Percentiles rank a stretch among this genome's conserved stretches.
phyloP scores from a whole-genome alignment of 176 grass and related monocot genomes.

The Oryza glaberrima region DNA sequence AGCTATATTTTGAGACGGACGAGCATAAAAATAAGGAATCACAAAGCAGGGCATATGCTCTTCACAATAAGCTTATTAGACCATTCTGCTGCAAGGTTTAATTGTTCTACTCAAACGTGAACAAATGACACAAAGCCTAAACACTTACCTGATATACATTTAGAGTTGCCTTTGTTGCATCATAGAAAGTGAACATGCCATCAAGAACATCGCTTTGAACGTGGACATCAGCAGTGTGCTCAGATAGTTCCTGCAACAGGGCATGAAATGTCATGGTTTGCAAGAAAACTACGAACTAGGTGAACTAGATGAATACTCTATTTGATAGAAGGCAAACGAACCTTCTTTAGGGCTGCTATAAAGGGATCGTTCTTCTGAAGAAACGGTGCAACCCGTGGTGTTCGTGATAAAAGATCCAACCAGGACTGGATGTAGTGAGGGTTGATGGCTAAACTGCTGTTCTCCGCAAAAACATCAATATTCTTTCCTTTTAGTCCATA shows the following conservation, averaged over 20 bases:
- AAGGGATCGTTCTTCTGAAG: slow-evolving; percentile 89
- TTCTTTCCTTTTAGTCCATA: slow-evolving; percentile 84
- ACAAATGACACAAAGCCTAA: slow-evolving; percentile 28
- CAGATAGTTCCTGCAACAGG: slow-evolving; percentile 77
- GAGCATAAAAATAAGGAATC: neutral
- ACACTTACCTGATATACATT: slow-evolving; percentile 86
- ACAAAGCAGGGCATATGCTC: neutral
- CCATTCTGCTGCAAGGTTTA: slow-evolving; percentile 4
- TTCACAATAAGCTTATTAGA: neutral
- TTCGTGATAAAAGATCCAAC: slow-evolving; percentile 86
- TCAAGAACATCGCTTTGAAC: slow-evolving; percentile 84
- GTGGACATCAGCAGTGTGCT: slow-evolving; percentile 80
- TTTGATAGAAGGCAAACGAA: slow-evolving; percentile 13
- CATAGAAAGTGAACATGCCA: slow-evolving; percentile 94
- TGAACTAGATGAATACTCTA: slow-evolving; percentile 5
- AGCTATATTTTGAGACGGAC: no score
- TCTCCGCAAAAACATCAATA: slow-evolving; percentile 81
- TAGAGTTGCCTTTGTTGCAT: slow-evolving; percentile 76
- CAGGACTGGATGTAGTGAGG: slow-evolving; percentile 75
- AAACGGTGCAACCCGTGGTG: slow-evolving; percentile 94
- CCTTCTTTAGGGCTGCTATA: slow-evolving; percentile 80
- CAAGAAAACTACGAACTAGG: slow-evolving; percentile 22
- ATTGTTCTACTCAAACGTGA: neutral
- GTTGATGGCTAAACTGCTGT: slow-evolving; percentile 86
- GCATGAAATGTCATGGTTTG: slow-evolving; percentile 33